phyloP scores from a whole-genome alignment of 2,329 filamentous ascomycete genomes.

The Talaromyces sp. region DNA sequence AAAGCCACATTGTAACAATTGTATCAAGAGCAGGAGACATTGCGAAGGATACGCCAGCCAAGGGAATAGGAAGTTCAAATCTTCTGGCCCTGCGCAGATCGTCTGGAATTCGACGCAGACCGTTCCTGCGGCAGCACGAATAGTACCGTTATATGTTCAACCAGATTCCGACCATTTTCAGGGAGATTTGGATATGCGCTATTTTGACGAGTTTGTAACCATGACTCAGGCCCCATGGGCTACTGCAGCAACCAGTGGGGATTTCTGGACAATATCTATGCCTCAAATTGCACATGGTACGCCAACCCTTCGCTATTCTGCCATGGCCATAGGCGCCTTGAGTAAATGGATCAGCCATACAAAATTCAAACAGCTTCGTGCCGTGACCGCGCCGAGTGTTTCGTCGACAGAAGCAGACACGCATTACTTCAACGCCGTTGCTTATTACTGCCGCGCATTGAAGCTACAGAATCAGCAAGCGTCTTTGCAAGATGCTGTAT shows the following conservation, averaged over 20 bases:
- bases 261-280: constrained; percentile 8
- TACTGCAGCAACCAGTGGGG: constrained; percentile 2
- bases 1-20: constrained; percentile 5
- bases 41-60: constrained; percentile 4
- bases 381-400: not conserved
- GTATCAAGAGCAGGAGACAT: not conserved
- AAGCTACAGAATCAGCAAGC: constrained; percentile 9
- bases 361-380: not conserved
- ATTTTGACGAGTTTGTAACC: constrained; percentile 1
- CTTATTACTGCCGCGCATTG: constrained; percentile 9
- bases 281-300: constrained; percentile 4
- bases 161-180: not conserved
- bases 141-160: not conserved
- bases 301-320: constrained; percentile 7
- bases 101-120: not conserved
- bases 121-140: not conserved
- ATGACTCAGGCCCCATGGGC: constrained; percentile 4
- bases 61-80: not conserved
- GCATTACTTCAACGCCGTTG: constrained; percentile 11
- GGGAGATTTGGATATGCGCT: not conserved
- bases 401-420: constrained; percentile 4
- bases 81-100: constrained; percentile 2
- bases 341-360: constrained; percentile 10
- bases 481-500: constrained; percentile 9
- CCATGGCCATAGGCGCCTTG: constrained; percentile 10